These are phyloP conservation scores for Orobanche coerulescens DNA, from an alignment of 257 asterid genomes.

Conservation along the genomic window DNA sequence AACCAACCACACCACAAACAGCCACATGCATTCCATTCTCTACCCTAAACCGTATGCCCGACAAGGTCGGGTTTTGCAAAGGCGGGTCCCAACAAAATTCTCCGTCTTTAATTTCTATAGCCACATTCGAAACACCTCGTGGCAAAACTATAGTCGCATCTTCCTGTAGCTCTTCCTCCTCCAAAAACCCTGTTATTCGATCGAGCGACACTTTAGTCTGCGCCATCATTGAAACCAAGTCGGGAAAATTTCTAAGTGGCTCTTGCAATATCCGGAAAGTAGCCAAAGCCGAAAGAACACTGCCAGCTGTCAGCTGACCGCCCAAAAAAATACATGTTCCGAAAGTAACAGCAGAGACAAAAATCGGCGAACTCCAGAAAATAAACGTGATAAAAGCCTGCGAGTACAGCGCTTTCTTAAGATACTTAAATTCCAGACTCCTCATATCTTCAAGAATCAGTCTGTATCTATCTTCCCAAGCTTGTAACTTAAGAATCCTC, in stretches of 20 bases:
- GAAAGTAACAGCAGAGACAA: conserved; percentile 41
- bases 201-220: conserved; percentile 54
- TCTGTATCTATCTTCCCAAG: conserved; percentile 48
- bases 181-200: conserved; percentile 37
- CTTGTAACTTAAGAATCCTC: conserved; percentile 48
- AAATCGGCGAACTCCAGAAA: conserved; percentile 51
- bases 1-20: conserved; percentile 51
- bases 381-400: conserved; percentile 45
- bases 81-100: conserved; percentile 43
- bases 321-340: conserved; percentile 45
- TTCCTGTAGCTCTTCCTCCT: conserved; percentile 40
- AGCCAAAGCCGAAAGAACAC: conserved; percentile 51
- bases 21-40: conserved; percentile 51
- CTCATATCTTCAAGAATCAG: conserved; percentile 41
- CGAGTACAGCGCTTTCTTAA: conserved; percentile 41
- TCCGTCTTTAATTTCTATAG: conserved; percentile 39
- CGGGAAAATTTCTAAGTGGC: conserved; percentile 47
- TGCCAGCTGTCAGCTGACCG: conserved; percentile 46
- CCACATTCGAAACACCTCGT: conserved; percentile 32
- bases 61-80: conserved; percentile 27
- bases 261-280: conserved; percentile 52
- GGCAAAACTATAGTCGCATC: conserved; percentile 38
- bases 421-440: conserved; percentile 35
- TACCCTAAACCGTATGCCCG: conserved; percentile 31
- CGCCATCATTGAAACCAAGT: conserved; percentile 45